These are phyloP conservation scores for Cutaneotrichosporon dermatis DNA, from an alignment of 1,284 basidiomycete genomes.

Conservation along the genomic window DNA sequence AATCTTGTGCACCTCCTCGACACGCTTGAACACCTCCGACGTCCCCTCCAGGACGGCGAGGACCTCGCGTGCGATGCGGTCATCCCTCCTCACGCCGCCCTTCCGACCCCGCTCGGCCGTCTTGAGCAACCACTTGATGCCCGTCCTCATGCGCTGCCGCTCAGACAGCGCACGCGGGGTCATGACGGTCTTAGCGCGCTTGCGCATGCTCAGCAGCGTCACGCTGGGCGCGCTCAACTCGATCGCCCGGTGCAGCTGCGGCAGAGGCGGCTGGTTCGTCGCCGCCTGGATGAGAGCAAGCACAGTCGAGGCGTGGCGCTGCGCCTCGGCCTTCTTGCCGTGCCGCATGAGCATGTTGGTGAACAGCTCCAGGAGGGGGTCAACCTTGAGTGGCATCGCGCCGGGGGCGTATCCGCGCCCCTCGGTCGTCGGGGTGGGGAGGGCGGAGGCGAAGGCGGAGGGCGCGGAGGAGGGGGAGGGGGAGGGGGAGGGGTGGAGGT, in stretches of 20 bases:
- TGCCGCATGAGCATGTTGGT: constrained; percentile 62
- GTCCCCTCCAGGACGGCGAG: constrained; percentile 62
- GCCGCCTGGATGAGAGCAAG: constrained; percentile 59
- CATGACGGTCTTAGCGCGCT: constrained; percentile 60
- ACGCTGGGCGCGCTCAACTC: constrained; percentile 64
- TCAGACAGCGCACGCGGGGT: constrained; percentile 69
- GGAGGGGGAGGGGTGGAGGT: constrained; percentile 3
- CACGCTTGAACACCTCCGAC: constrained; percentile 57
- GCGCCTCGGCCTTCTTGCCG: constrained; percentile 65
- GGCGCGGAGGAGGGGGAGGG: constrained; percentile 4
- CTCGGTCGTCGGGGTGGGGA: neutral
- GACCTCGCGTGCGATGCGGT: constrained; percentile 69
- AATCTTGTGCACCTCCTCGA: constrained; percentile 61
- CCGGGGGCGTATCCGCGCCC: constrained; percentile 33
- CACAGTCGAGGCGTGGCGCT: constrained; percentile 58
- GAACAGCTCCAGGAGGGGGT: constrained; percentile 70
- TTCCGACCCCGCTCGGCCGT: constrained; percentile 54
- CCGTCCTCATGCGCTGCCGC: constrained; percentile 65
- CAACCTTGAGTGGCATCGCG: constrained; percentile 62
- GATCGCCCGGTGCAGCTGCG: constrained; percentile 70
- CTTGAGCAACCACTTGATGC: constrained; percentile 63
- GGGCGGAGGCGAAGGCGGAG: constrained; percentile 2
- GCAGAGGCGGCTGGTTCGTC: constrained; percentile 68
- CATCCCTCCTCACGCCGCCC: constrained; percentile 57
- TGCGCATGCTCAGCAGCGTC: constrained; percentile 53